Percentiles rank a stretch among this genome's conserved stretches.
Conservation (phyloP, 768 basidiomycete genomes). For the Tricholoma sp. region DNA sequence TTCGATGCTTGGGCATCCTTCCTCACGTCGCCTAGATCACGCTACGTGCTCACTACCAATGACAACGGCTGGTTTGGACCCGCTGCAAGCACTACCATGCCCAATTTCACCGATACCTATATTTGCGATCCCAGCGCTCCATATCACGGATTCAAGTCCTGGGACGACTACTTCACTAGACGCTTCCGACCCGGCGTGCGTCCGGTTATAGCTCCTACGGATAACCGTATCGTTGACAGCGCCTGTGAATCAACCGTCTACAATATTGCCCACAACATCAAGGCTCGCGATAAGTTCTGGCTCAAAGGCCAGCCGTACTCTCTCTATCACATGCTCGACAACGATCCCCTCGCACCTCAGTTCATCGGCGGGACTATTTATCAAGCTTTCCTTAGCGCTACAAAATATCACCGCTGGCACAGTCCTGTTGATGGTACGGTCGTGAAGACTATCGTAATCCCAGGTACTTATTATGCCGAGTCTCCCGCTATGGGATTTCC, state of each 20-base stretch:
- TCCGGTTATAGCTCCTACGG: neutral
- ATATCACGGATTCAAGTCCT: neutral
- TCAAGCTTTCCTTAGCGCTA: slow-evolving; percentile 52
- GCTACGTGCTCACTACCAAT: neutral
- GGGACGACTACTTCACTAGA: neutral
- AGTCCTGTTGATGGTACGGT: slow-evolving; percentile 46
- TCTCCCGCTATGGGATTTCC: slow-evolving; percentile 13
- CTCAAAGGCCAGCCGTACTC: neutral
- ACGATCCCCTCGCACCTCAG: neutral
- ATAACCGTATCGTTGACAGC: neutral
- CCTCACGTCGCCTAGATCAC: neutral
- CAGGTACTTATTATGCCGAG: slow-evolving; percentile 46
- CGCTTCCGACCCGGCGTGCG: neutral
- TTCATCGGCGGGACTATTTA: slow-evolving; percentile 40
- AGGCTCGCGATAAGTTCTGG: neutral
- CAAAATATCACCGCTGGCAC: slow-evolving; percentile 61
- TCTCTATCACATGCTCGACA: neutral
- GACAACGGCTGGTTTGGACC: too few species aligned
- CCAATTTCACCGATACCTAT: too few species aligned
- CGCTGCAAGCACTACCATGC: too few species aligned
- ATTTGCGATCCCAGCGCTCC: too few species aligned
- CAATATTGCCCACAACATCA: neutral
- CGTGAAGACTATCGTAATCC: slow-evolving; percentile 33
- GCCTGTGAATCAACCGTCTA: neutral
- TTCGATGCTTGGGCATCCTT: neutral